phyloP scores from a whole-genome alignment of 1,284 basidiomycete genomes.

The Sanghuangporus sanghuang region DNA sequence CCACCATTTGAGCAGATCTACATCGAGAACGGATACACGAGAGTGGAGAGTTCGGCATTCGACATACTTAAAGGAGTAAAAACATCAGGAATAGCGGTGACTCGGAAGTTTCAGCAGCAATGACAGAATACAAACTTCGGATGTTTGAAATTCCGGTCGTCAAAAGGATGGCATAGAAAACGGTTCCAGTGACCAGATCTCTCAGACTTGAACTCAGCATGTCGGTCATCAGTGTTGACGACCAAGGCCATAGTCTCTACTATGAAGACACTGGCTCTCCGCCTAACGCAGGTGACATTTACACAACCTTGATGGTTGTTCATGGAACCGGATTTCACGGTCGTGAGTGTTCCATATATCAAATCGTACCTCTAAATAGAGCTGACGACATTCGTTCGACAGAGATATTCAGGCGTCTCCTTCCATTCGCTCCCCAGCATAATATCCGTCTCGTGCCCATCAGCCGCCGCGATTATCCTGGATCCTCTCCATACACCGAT shows the following conservation, averaged over 20 bases:
- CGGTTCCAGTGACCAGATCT: neutral
- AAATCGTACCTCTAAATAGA: neutral
- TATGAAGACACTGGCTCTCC: constrained; percentile 22
- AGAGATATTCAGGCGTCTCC: constrained; percentile 22
- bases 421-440: constrained; percentile 18
- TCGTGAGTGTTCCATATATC: constrained; percentile 16
- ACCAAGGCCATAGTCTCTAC: constrained; percentile 18
- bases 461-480: constrained; percentile 23
- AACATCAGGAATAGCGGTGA: too few relatives aligned
- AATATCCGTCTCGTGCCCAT: constrained; percentile 21
- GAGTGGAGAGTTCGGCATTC: too few relatives aligned
- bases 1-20: too few relatives aligned
- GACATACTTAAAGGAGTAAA: too few relatives aligned
- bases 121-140: neutral
- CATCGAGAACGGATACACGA: too few relatives aligned
- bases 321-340: constrained; percentile 22
- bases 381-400: neutral
- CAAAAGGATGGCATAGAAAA: too few relatives aligned
- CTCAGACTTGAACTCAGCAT: constrained; percentile 7
- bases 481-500: constrained; percentile 21
- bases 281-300: constrained; percentile 1
- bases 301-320: constrained; percentile 22
- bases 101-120: too few relatives aligned
- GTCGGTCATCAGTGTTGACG: constrained; percentile 19
- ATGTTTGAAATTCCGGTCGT: neutral